Conservation (phyloP, 768 basidiomycete species). For the Mycena alexandri region DNA sequence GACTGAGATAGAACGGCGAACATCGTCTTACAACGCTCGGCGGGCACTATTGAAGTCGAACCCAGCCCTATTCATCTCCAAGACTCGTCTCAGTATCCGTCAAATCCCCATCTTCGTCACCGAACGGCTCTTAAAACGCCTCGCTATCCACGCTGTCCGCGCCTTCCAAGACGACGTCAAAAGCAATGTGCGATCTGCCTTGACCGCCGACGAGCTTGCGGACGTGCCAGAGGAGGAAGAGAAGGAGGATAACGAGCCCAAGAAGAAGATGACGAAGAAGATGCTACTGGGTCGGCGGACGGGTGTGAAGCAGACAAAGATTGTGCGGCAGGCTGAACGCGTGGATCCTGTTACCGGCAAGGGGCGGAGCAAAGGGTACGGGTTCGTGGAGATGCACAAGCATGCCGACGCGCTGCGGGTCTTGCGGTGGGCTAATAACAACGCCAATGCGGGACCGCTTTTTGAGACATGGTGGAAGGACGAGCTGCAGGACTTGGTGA, state of each 20-base stretch:
- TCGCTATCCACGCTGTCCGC: constrained; percentile 84
- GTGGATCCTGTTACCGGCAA: constrained; percentile 89
- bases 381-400: constrained; percentile 90
- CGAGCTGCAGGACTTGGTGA: constrained; percentile 72
- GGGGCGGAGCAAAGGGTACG: constrained; percentile 93
- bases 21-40: constrained; percentile 87
- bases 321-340: constrained; percentile 91
- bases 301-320: constrained; percentile 90
- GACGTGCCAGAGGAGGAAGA: constrained; percentile 51
- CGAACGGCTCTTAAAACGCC: constrained; percentile 89
- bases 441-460: constrained; percentile 71
- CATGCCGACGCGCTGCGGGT: constrained; percentile 94
- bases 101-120: constrained; percentile 93
- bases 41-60: constrained; percentile 88
- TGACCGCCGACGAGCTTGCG: constrained; percentile 80
- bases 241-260: constrained; percentile 44
- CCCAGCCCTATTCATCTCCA: constrained; percentile 94
- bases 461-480: constrained; percentile 90
- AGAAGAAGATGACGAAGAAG: constrained; percentile 42
- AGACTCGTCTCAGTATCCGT: constrained; percentile 93
- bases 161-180: constrained; percentile 86
- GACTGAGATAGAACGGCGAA: constrained; percentile 88
- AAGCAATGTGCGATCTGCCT: constrained; percentile 64
- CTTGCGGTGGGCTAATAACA: constrained; percentile 95
- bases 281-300: constrained; percentile 46